A percentile compares a stretch with the other conserved stretches of the same genome.
Evolutionary conservation across 1,284 basidiomycete species (phyloP).

Genomic region (Peniophora sp.): DNA sequence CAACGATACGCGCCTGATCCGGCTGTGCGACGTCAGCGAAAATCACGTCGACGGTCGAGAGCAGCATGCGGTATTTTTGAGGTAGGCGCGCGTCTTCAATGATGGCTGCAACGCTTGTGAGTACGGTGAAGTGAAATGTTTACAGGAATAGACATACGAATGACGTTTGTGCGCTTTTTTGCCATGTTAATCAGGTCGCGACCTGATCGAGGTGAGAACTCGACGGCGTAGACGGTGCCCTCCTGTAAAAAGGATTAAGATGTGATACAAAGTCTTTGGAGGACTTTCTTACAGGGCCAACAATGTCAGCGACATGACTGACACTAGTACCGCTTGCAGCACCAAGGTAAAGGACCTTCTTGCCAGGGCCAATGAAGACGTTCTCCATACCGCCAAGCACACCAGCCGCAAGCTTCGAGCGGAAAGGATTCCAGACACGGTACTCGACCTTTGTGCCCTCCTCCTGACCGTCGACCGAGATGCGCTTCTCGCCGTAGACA

Average conservation of each 20-base stretch:
- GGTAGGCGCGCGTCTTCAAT: slow-evolving; percentile 95
- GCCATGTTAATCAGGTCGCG: slow-evolving; percentile 99
- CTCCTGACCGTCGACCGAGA: slow-evolving; percentile 71
- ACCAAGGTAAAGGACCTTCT: slow-evolving; percentile 96
- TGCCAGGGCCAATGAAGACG: slow-evolving; percentile 90
- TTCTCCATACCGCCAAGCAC: slow-evolving; percentile 93
- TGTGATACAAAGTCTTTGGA: not conserved
- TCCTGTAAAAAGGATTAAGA: slow-evolving; percentile 44
- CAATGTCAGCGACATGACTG: slow-evolving; percentile 97
- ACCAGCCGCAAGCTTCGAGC: slow-evolving; percentile 94
- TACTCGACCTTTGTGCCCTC: slow-evolving; percentile 93
- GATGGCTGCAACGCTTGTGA: slow-evolving; percentile 54
- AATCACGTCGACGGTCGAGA: slow-evolving; percentile 91
- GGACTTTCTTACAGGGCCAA: slow-evolving; percentile 64
- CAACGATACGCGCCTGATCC: slow-evolving; percentile 95
- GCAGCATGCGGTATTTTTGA: slow-evolving; percentile 92
- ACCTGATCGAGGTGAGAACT: slow-evolving; percentile 95
- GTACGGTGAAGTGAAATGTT: not conserved
- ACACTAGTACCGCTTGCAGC: slow-evolving; percentile 97
- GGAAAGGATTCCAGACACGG: slow-evolving; percentile 99
- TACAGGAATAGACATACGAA: slow-evolving; percentile 56
- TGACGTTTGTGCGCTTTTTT: slow-evolving; percentile 98
- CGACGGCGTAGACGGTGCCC: slow-evolving; percentile 95
- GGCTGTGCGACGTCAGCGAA: slow-evolving; percentile 99
- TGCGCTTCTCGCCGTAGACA: slow-evolving; percentile 98